These are phyloP conservation scores for Ligustrum vulgare DNA, from an alignment of 257 asterid species.

Conservation along the genomic window DNA sequence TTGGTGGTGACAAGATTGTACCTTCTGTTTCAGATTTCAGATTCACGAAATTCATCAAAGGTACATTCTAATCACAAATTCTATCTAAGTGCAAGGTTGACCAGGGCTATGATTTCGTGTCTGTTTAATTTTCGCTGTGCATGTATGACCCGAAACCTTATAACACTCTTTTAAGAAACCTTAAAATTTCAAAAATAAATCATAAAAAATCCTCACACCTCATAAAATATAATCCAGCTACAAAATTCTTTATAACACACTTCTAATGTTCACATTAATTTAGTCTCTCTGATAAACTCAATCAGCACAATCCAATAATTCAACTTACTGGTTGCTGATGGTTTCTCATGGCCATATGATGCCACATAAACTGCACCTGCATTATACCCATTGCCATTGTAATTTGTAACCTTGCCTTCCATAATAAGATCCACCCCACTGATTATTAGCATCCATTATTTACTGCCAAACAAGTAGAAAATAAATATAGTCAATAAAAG, in stretches of 20 bases:
- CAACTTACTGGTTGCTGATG: constrained; percentile 66
- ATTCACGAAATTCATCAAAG: too few species aligned
- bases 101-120: too few species aligned
- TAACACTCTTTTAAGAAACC: constrained; percentile 10
- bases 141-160: too few species aligned
- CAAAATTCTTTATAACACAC: constrained; percentile 37
- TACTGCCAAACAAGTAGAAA: constrained; percentile 30
- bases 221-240: constrained; percentile 30
- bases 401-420: constrained; percentile 58
- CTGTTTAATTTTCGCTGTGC: too few species aligned
- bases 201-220: constrained; percentile 9
- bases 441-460: constrained; percentile 47
- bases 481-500: not conserved
- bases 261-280: constrained; percentile 15
- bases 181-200: constrained; percentile 29
- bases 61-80: too few species aligned
- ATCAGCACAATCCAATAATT: constrained; percentile 14
- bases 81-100: too few species aligned
- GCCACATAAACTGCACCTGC: constrained; percentile 35
- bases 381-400: constrained; percentile 53
- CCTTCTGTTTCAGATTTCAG: too few species aligned
- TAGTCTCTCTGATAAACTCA: constrained; percentile 21
- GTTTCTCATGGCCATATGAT: constrained; percentile 52
- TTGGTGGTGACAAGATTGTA: too few species aligned
- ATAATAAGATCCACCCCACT: constrained; percentile 48